phyloP scores from a whole-genome alignment of 2,329 filamentous ascomycete species.

The Cercospora citrullina region DNA sequence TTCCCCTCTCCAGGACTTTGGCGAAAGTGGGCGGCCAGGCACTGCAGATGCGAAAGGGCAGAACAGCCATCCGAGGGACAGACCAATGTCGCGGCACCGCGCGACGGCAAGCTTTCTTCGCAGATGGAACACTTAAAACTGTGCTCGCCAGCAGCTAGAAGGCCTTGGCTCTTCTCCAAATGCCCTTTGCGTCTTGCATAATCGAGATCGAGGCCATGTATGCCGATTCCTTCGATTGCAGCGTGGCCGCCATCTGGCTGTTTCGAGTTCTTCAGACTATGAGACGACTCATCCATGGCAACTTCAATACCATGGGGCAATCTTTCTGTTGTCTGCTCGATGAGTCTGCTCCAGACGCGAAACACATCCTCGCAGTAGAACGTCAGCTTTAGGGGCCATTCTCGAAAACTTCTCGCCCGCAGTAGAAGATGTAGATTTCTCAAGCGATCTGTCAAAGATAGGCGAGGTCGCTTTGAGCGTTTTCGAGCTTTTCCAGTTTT shows the following conservation, averaged over 20 bases:
- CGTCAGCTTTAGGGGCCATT: conserved; percentile 79
- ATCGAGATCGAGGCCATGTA: conserved; percentile 54
- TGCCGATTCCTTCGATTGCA: conserved; percentile 30
- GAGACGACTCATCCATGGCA: conserved; percentile 22
- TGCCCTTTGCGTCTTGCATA: conserved; percentile 53
- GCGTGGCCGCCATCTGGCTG: neutral
- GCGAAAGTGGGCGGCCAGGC: conserved; percentile 56
- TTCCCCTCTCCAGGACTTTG: conserved; percentile 36
- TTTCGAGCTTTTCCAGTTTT: conserved; percentile 45
- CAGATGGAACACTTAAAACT: conserved; percentile 53
- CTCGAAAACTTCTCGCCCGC: conserved; percentile 72
- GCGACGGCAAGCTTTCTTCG: conserved; percentile 40
- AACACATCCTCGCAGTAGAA: conserved; percentile 75
- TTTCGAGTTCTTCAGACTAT: conserved; percentile 20
- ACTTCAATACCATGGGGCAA: conserved; percentile 54
- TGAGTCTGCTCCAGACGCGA: conserved; percentile 65
- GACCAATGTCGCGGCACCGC: conserved; percentile 49
- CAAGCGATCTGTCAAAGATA: conserved; percentile 67
- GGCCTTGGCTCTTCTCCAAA: conserved; percentile 52
- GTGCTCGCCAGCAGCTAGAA: conserved; percentile 43
- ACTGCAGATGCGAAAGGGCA: conserved; percentile 56
- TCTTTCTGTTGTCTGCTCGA: conserved; percentile 50
- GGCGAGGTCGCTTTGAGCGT: conserved; percentile 57
- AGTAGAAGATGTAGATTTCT: conserved; percentile 81
- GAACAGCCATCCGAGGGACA: conserved; percentile 54